A percentile compares a stretch with the other conserved stretches of the same genome.
These are phyloP conservation scores for Lepidium campestre DNA, from an alignment of 441 rosid species.

Conservation along the genomic window DNA sequence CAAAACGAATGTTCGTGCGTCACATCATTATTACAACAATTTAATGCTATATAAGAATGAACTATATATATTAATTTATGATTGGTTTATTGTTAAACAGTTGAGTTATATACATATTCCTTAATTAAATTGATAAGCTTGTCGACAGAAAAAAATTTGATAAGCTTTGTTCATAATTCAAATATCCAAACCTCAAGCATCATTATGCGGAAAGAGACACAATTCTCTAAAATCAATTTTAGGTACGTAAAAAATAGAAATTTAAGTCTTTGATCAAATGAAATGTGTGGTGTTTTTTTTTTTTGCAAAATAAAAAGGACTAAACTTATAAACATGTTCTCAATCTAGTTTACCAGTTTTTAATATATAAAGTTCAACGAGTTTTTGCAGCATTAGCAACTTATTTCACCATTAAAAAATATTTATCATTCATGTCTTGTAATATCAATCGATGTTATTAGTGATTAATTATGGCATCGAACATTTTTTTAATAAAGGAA, in stretches of 20 bases:
- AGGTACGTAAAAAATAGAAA: too few species aligned
- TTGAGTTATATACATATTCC: too few species aligned
- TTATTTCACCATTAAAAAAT: neutral
- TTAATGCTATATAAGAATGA: neutral
- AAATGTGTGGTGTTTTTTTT: too few species aligned
- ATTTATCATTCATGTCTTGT: constrained; percentile 3
- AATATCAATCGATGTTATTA: constrained; percentile 6
- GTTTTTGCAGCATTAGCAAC: neutral
- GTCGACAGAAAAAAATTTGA: too few species aligned
- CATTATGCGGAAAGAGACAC: too few species aligned
- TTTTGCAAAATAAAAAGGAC: too few species aligned
- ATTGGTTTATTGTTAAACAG: neutral
- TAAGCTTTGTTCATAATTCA: too few species aligned
- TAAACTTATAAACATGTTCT: neutral
- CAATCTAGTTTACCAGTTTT: neutral
- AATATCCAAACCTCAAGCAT: too few species aligned
- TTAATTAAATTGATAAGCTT: too few species aligned
- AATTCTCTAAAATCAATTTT: too few species aligned
- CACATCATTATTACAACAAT: too few species aligned
- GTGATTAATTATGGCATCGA: constrained; percentile 16
- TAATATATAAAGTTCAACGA: neutral
- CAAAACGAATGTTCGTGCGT: neutral
- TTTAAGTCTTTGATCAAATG: too few species aligned
- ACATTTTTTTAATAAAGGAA: constrained; percentile 13
- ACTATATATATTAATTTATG: neutral